Evolutionary conservation across 2,329 filamentous ascomycete species (phyloP), one percentile per base, ranked within the genome.

Genomic region (Endoconidiophora laricicola): DNA sequence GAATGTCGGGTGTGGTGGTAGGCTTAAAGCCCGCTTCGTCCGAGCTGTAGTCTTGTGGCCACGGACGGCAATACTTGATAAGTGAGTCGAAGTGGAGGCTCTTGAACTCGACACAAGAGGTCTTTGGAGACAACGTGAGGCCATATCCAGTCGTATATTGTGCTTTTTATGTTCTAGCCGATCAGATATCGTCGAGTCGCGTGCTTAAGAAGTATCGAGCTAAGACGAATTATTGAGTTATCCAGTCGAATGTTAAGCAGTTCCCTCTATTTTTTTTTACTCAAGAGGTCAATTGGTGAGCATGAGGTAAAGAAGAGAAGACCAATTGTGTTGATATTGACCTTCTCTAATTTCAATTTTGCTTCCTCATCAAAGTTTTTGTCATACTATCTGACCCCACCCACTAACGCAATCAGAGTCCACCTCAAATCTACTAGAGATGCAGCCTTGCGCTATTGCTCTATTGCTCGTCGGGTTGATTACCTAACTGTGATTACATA

Each of bases 1-100:
- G 63, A 81, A 81, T 56, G 75, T 76, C 37, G 71, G 65, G 65
- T 81, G 75, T 45, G 78, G 76, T 10, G 71, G 64, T 57, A 81
- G 69, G 59, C 76, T 78, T 58, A 78, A 70, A 44, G 69, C 64
- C 51, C 71, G 70, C 63, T 74, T 76, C 41, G 72, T 76, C 50
- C 75, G 72, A 48, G 67, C 61, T 2, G 69, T 63, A 26, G 72
- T 72, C 59, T 78, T 69, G 62, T 73, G 67, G 45, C 72, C 63
- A 54, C 67, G 66, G 50, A 57, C 57, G 47, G 60, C 39, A 49
- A 57, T 54, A 46, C 61, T 51, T 54, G 54, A 54, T 40, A 46
- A 59, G 59, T 46, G 58, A 55, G 41, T 52, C 48, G 45, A 49
- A 46, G 57, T 54, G 49, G 55, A 48, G 52, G 57, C 59, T 48